Conservation (phyloP, 108 stramenopile genomes). For the Nannochloropsis granulata region DNA sequence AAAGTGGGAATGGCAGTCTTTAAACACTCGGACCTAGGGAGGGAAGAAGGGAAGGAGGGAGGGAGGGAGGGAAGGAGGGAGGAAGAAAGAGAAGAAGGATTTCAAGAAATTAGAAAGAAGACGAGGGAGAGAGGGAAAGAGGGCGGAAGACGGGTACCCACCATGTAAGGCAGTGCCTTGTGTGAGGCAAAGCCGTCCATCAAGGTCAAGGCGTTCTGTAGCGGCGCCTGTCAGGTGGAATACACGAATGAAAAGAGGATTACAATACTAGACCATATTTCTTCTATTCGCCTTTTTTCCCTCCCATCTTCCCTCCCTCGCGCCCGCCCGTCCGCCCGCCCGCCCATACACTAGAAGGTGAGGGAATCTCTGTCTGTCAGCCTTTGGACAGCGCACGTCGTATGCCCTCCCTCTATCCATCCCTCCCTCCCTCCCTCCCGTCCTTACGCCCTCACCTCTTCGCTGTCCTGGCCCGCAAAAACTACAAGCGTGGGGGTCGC, state of each 20-base stretch:
- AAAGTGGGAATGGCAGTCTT: neutral
- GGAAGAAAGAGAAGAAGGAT: neutral
- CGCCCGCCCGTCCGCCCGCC: too few relatives aligned
- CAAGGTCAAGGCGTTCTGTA: neutral
- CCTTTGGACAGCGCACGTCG: too few relatives aligned
- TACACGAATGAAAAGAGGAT: neutral
- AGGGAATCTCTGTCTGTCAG: too few relatives aligned
- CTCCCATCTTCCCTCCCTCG: too few relatives aligned
- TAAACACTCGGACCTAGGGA: neutral
- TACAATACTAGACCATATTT: too few relatives aligned
- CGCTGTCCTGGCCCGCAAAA: neutral
- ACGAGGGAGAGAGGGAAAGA: neutral
- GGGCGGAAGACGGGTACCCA: neutral
- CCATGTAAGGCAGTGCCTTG: neutral
- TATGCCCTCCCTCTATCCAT: neutral
- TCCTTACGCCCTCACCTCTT: neutral
- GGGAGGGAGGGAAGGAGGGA: neutral
- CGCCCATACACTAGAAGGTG: too few relatives aligned
- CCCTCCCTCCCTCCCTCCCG: neutral
- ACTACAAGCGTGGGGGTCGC: neutral
- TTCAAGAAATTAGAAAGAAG: neutral
- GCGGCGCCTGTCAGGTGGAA: neutral
- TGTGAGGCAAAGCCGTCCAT: neutral
- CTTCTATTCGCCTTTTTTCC: too few relatives aligned
- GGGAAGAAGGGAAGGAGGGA: neutral